These are phyloP conservation scores for Rosellinia necatrix DNA, from an alignment of 2,329 filamentous ascomycete genomes.

Conservation along the genomic window DNA sequence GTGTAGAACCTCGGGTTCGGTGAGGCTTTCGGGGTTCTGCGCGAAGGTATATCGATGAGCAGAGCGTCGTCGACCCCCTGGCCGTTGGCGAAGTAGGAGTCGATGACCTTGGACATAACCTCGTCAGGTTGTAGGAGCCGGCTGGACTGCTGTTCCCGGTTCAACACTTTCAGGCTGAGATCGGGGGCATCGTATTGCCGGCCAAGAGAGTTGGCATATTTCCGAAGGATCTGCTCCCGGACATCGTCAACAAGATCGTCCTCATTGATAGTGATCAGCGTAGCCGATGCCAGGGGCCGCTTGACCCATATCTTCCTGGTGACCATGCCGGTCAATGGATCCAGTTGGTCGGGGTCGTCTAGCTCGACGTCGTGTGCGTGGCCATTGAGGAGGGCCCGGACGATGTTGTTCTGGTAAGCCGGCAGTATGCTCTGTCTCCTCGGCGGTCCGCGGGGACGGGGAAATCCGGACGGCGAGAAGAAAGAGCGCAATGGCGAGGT, in stretches of 20 bases:
- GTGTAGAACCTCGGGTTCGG: conserved; percentile 52
- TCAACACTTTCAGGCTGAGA: conserved; percentile 75
- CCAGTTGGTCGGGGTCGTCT: conserved; percentile 42
- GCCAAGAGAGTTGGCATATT: conserved; percentile 92
- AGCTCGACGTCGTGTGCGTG: conserved; percentile 47
- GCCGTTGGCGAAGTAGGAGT: conserved; percentile 82
- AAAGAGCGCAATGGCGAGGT: conserved; percentile 23
- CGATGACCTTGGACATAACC: conserved; percentile 75
- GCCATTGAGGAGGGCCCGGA: conserved; percentile 58
- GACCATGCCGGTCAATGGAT: conserved; percentile 57
- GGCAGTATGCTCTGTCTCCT: conserved; percentile 52
- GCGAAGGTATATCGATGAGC: conserved; percentile 81
- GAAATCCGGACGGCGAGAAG: conserved; percentile 29
- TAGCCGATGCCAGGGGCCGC: conserved; percentile 82
- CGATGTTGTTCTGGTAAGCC: conserved; percentile 51
- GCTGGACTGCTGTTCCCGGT: conserved; percentile 70
- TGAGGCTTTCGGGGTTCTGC: conserved; percentile 79
- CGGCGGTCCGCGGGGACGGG: conserved; percentile 38
- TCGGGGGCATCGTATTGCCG: conserved; percentile 90
- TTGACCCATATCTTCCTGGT: conserved; percentile 94
- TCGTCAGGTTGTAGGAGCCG: conserved; percentile 85
- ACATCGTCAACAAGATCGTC: conserved; percentile 95
- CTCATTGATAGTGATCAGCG: conserved; percentile 80
- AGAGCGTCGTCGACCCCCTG: conserved; percentile 89
- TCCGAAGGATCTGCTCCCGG: conserved; percentile 86